phyloP scores from a whole-genome alignment of 352 stramenopile species.

The Pythium rhizo-oryzae region DNA sequence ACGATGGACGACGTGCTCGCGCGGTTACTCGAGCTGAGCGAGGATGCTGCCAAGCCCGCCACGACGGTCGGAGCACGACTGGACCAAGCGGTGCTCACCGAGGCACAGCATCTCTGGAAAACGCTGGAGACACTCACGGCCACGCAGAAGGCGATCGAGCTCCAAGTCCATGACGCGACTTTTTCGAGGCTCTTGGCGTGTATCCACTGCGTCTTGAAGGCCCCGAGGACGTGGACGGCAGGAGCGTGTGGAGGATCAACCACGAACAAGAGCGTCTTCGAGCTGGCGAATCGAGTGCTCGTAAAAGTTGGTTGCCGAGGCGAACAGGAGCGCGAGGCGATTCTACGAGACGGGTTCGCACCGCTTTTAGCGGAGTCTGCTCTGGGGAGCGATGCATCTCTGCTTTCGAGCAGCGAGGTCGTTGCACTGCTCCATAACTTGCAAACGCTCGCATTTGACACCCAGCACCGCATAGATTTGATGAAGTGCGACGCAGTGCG shows the following conservation, averaged over 20 bases:
- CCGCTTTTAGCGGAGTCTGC: constrained; percentile 41
- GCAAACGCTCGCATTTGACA: constrained; percentile 49
- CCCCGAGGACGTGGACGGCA: constrained; percentile 32
- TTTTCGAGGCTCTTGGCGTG: constrained; percentile 53
- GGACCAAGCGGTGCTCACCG: constrained; percentile 23
- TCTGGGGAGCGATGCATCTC: constrained; percentile 5
- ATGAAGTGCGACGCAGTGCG: constrained; percentile 35
- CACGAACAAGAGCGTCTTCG: constrained; percentile 32
- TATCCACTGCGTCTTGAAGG: constrained; percentile 38
- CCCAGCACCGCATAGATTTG: constrained; percentile 39
- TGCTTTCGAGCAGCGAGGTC: constrained; percentile 18
- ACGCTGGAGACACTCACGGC: constrained; percentile 51
- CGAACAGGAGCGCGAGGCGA: constrained; percentile 46
- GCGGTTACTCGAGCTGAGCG: constrained; percentile 22
- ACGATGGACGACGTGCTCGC: constrained; percentile 30
- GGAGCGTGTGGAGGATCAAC: neutral
- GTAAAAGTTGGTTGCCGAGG: constrained; percentile 50
- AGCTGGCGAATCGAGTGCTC: constrained; percentile 42
- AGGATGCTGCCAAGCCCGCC: neutral
- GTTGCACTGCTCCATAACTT: constrained; percentile 49
- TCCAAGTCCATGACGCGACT: constrained; percentile 36
- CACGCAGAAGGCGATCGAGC: constrained; percentile 37
- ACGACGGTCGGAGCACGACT: neutral
- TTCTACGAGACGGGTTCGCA: constrained; percentile 45
- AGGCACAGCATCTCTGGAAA: constrained; percentile 59